Base-by-base conservation (phyloP, 2,329 filamentous ascomycete genomes). In the Seiridium cupressi region DNA sequence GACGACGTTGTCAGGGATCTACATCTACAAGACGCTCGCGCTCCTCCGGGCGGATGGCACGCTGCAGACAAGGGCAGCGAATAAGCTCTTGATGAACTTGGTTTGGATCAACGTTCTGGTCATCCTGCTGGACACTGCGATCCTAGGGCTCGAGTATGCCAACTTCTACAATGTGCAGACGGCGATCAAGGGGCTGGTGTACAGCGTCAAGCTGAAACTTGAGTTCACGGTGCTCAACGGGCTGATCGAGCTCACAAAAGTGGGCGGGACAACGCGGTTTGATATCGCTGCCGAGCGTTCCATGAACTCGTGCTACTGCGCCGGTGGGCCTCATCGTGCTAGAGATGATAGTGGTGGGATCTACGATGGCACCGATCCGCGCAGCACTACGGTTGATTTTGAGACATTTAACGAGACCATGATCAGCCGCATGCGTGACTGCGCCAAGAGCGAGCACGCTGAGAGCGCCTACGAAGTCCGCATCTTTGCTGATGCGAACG, bases 1-100 rank as follows among this genome's bases (percentile, higher is more conserved):
- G 60, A 75, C 79, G 51, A 72, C 81, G 60, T 72, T 81, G 47
- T 81, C 79, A 1, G 76, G 73, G 3, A 68, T 79, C 26, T 81
- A 79, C 63, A 78, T 82, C 58, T 74, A 72, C 66, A 76, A 74
- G 38, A 67, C 77, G 8, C 13, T 54, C 10, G 9, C 26, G 4
- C 44, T 51, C 47, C 46, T 54, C 47, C 47, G 42, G n/a, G 13
- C 54, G 13, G 51, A 42, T 40, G 11, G 34, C 26, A 26, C 44
- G 26, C 42, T 40, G 35, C 34, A 48, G 13, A 51, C 34, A 31
- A 44, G 31, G 31, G 55, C 47, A 31, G 46, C 57, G 4, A 77
- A 55, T 73, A 34, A 55, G 31, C 61, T 77, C 59, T 72, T 78
- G 66, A 66, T 70, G 48, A 74, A 76, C 57, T 66, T 78, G 2